Evolutionary conservation across 1,284 basidiomycete genomes (phyloP), one percentile per base, ranked within the genome.

Genomic region (Stereum hirsutum): DNA sequence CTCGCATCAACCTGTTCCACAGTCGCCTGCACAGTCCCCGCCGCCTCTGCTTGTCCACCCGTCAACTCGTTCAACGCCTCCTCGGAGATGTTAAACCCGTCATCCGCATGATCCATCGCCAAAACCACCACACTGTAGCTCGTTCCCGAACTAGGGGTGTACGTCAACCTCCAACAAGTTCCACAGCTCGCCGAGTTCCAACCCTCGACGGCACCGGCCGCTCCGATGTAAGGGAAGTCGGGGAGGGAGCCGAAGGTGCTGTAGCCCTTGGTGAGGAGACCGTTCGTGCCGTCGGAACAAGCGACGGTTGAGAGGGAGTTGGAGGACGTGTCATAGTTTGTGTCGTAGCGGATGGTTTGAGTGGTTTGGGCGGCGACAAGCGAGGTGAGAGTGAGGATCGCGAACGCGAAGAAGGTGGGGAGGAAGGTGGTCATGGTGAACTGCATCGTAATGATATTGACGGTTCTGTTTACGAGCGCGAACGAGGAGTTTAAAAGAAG

Each of bases 221-320:
- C 70, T 15, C 71, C 71, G 44, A 74, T 67, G 53, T 60, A 46
- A 7, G 72, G 69, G 59, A 69, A 69, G 2, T 51, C 54, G 5
- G 66, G 67, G 20, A 74, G 53, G 12, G 56, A 54, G 28, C 59
- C 62, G 42, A 74, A 69, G 28, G 65, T 71, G 11, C 55, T 58
- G 57, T 48, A 64, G 8, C 33, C 33, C 45, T 60, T 60, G 8
- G 60, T 63, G 32, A 66, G 46, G 34, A 78, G 63, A 11, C 74
- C 75, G 52, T 75, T 67, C 2, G 42, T 34, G 10, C 74, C 74
- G 42, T 74, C 60, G 6, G 75, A 78, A 58, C 75, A 77, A 14
- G 70, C 63, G 42, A 73, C 70, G n/a, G 52, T 56, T 46, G 46
- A 43, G 10, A 74, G 59, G 0, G 65, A 66, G 25, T 51, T 50